Percentiles rank a stretch among this genome's conserved stretches.
Conservation (phyloP, 768 basidiomycete species). For the Asterophora parasitica region DNA sequence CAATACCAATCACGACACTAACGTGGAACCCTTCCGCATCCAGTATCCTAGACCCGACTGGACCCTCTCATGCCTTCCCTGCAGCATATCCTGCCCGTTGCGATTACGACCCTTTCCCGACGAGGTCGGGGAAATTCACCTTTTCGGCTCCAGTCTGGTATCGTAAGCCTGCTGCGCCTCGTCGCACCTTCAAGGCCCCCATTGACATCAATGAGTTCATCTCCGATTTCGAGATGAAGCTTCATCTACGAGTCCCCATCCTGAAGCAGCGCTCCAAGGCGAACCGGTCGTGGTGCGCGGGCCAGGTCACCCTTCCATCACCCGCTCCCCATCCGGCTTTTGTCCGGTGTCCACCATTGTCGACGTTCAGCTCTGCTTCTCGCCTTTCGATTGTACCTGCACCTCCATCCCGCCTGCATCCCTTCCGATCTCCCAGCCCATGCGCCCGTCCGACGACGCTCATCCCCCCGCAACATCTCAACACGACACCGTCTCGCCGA, state of each 20-base stretch:
- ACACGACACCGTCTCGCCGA: neutral
- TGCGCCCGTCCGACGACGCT: neutral
- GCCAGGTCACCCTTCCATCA: neutral
- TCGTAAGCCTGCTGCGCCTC: slow-evolving; percentile 18
- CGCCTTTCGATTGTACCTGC: neutral
- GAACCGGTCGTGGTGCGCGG: slow-evolving; percentile 6
- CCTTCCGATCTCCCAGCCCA: slow-evolving; percentile 3
- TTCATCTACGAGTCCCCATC: slow-evolving; percentile 3
- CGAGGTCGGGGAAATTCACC: slow-evolving; percentile 6
- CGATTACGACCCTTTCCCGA: slow-evolving; percentile 12
- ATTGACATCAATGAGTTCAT: slow-evolving; percentile 5
- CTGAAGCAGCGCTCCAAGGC: neutral
- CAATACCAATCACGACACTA: neutral
- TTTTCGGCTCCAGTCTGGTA: slow-evolving; percentile 28
- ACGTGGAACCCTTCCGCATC: neutral
- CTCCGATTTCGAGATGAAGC: slow-evolving; percentile 6
- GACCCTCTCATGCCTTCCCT: slow-evolving; percentile 25
- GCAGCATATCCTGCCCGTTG: slow-evolving; percentile 10
- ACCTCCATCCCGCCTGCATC: neutral
- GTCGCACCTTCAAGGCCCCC: neutral
- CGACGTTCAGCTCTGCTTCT: neutral
- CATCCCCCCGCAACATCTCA: neutral
- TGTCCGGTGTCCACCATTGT: neutral
- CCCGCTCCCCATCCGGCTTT: slow-evolving; percentile 11
- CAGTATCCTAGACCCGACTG: neutral